phyloP scores from a whole-genome alignment of 257 asterid genomes.

The Solanum dulcamara region DNA sequence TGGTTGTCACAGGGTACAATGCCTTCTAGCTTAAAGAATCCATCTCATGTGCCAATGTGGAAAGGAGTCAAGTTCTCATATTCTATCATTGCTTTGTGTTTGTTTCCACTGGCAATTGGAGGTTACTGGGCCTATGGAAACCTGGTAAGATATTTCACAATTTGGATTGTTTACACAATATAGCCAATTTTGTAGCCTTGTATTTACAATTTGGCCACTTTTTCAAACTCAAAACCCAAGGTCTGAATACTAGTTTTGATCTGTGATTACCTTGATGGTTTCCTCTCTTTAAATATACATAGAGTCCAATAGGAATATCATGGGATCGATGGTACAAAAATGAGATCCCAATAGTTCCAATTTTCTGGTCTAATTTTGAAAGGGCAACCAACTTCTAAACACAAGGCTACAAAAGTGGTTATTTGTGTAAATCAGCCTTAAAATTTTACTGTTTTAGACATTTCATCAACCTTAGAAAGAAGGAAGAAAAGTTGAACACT shows the following conservation, averaged over 20 bases:
- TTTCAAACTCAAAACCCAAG: neutral
- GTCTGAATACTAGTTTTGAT: neutral
- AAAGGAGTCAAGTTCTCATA: slow-evolving; percentile 63
- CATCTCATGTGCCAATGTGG: slow-evolving; percentile 83
- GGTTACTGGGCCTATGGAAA: slow-evolving; percentile 90
- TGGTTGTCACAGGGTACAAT: slow-evolving; percentile 57
- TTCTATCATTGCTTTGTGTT: slow-evolving; percentile 53
- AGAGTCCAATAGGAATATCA: too few relatives aligned
- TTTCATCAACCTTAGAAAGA: neutral
- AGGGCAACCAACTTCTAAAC: neutral
- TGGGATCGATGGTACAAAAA: too few relatives aligned
- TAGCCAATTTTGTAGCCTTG: neutral
- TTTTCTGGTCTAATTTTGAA: neutral
- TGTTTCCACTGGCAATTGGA: slow-evolving; percentile 77
- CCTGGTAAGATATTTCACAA: slow-evolving; percentile 20
- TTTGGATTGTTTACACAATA: neutral
- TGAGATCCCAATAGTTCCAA: too few relatives aligned
- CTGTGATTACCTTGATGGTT: too few relatives aligned
- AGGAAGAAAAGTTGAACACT: neutral
- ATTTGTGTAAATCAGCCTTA: neutral
- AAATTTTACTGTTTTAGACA: neutral
- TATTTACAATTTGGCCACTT: neutral
- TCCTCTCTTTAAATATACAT: too few relatives aligned
- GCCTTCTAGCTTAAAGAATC: slow-evolving; percentile 62
- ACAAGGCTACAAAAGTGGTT: neutral